Evolutionary conservation across 2,329 filamentous ascomycete species (phyloP).

Genomic region (Xylaria sp.): DNA sequence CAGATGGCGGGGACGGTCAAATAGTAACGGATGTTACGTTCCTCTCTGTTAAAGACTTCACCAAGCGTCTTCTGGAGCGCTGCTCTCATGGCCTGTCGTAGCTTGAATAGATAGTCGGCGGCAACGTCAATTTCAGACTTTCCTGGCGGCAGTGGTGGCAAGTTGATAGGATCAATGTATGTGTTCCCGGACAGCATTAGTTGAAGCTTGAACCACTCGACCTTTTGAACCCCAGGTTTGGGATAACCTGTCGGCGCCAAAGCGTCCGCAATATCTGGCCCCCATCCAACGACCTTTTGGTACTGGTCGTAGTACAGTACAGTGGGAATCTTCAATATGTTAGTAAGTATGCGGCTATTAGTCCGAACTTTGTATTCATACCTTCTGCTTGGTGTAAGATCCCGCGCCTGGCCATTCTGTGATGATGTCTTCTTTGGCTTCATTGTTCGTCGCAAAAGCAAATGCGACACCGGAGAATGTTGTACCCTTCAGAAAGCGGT

Average conservation of each 20-base stretch:
- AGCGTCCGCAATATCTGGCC: slow-evolving; percentile 96
- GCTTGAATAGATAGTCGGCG: slow-evolving; percentile 98
- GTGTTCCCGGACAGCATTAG: slow-evolving; percentile 99
- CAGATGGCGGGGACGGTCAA: slow-evolving; percentile 98
- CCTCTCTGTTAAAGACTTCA: slow-evolving; percentile 97
- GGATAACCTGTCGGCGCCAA: slow-evolving; percentile 96
- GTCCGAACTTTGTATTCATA: slow-evolving; percentile 52
- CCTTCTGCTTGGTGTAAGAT: slow-evolving; percentile 99
- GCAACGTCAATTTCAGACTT: slow-evolving; percentile 99
- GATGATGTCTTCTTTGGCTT: slow-evolving; percentile 98
- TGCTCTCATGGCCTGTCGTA: slow-evolving; percentile 95
- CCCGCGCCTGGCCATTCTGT: slow-evolving; percentile 98
- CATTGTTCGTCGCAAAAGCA: slow-evolving; percentile 96
- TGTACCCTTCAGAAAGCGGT: slow-evolving; percentile 75
- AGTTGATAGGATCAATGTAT: slow-evolving; percentile 98
- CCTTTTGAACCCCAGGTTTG: slow-evolving; percentile 97
- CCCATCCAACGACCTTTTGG: slow-evolving; percentile 99
- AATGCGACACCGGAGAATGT: slow-evolving; percentile 98
- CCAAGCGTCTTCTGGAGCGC: slow-evolving; percentile 96
- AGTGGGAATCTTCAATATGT: slow-evolving; percentile 80
- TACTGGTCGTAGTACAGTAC: slow-evolving; percentile 99
- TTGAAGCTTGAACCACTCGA: slow-evolving; percentile 99
- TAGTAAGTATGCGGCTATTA: slow-evolving; percentile 28
- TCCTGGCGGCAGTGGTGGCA: slow-evolving; percentile 94
- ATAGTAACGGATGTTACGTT: slow-evolving; percentile 97